Evolutionary conservation across 176 grass and related monocot species (phyloP).

Genomic region (Lolium perenne): DNA sequence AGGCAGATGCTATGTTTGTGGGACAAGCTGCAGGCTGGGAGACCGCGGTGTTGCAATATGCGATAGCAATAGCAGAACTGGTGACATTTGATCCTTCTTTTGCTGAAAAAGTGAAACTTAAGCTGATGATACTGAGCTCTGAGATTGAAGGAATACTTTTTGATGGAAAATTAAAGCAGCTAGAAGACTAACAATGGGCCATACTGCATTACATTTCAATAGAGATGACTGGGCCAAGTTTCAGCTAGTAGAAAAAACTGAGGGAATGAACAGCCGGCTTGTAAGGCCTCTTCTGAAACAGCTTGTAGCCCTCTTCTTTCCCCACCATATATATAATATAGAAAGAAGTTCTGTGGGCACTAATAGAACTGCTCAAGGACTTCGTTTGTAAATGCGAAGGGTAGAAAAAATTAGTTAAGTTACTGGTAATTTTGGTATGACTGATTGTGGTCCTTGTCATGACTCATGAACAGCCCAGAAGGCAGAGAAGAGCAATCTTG

Average conservation of each 20-base stretch:
- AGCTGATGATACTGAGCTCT: constrained; percentile 20
- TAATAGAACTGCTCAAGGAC: constrained; percentile 32
- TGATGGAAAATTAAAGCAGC: constrained; percentile 33
- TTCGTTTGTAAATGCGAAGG: constrained; percentile 47
- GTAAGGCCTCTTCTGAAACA: background rate
- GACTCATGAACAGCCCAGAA: constrained; percentile 32
- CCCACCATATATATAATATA: constrained; percentile 41
- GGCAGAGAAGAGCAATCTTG: constrained; percentile 19
- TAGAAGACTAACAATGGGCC: constrained; percentile 43
- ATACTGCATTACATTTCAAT: constrained; percentile 11
- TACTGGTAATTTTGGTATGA: constrained; percentile 26
- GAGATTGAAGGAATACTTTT: background rate
- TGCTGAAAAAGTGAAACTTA: background rate
- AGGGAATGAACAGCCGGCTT: constrained; percentile 11
- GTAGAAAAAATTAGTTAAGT: constrained; percentile 44
- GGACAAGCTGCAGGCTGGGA: constrained; percentile 80
- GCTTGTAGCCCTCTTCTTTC: constrained; percentile 28
- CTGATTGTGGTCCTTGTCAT: constrained; percentile 35
- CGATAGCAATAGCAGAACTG: constrained; percentile 56
- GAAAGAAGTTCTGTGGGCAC: constrained; percentile 24
- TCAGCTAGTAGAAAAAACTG: constrained; percentile 32
- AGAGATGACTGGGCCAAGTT: constrained; percentile 26
- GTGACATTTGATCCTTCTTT: background rate
- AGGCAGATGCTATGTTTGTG: constrained; percentile 98
- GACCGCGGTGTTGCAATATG: constrained; percentile 88